phyloP scores from a whole-genome alignment of 345 rosid genomes.

The Syzygium oleosum region DNA sequence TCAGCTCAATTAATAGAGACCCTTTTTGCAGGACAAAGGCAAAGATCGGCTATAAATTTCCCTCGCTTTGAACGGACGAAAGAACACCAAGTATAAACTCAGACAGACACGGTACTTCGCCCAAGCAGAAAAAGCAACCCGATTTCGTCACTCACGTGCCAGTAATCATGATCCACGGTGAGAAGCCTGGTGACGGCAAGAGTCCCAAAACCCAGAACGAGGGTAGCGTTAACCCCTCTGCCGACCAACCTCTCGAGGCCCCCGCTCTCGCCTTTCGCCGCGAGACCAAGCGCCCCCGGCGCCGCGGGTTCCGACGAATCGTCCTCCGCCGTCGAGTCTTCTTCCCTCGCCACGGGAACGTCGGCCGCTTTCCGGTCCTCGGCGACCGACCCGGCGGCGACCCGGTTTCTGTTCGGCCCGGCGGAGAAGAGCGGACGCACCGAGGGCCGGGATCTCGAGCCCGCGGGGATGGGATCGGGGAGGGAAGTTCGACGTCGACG shows the following conservation, averaged over 20 bases:
- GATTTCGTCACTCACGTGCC: conserved; percentile 67
- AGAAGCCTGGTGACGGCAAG: conserved; percentile 67
- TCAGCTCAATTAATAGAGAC: background rate
- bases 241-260: conserved; percentile 30
- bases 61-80: background rate
- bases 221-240: conserved; percentile 59
- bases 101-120: background rate
- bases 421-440: background rate
- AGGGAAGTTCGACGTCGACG: background rate
- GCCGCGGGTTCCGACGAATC: conserved; percentile 7
- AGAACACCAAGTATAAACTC: background rate
- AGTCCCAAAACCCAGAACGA: conserved; percentile 80
- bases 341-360: background rate
- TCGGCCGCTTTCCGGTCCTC: conserved; percentile 39
- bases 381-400: conserved; percentile 29
- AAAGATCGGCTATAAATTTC: background rate
- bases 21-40: background rate
- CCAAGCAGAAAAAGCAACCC: background rate
- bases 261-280: conserved; percentile 4
- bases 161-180: conserved; percentile 81
- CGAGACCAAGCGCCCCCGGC: conserved; percentile 6
- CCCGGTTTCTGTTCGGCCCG: conserved; percentile 20
- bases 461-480: background rate
- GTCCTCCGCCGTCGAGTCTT: conserved; percentile 7
- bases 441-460: background rate